These are phyloP conservation scores for Umbelopsis isabellina DNA, from an alignment of 192 early-diverging fungal species.

Conservation along the genomic window DNA sequence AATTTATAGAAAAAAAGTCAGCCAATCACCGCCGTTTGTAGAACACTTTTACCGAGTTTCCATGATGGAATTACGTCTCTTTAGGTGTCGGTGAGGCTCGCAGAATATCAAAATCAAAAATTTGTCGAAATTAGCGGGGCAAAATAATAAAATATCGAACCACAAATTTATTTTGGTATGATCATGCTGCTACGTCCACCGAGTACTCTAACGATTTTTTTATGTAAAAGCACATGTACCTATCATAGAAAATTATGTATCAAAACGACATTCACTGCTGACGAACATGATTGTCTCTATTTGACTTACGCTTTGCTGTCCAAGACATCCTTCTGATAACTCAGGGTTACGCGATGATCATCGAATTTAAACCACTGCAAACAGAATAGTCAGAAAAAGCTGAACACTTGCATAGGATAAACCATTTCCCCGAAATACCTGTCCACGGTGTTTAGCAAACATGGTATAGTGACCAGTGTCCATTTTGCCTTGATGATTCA, in stretches of 20 bases:
- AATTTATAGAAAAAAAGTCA: neutral
- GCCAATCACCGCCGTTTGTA: neutral
- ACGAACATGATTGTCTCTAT: neutral
- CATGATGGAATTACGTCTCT: no score
- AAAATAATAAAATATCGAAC: neutral
- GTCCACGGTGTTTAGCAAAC: slow-evolving; percentile 72
- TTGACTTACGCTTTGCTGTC: slow-evolving; percentile 66
- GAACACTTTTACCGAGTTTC: no score
- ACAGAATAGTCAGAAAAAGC: neutral
- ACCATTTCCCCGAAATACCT: slow-evolving; percentile 50
- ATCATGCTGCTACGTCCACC: slow-evolving; percentile 1
- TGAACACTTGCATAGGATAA: neutral
- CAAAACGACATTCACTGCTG: neutral
- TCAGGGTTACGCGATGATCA: slow-evolving; percentile 77
- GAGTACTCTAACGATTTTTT: slow-evolving; percentile 67
- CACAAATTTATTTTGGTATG: neutral
- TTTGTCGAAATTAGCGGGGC: neutral
- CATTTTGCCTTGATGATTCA: slow-evolving; percentile 88
- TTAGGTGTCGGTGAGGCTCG: no score
- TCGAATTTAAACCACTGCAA: slow-evolving; percentile 88
- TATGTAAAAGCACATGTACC: slow-evolving; percentile 92
- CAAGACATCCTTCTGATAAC: slow-evolving; percentile 73
- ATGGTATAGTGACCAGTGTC: slow-evolving; percentile 97
- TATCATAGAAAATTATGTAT: slow-evolving; percentile 25
- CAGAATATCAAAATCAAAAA: no score